Conservation (phyloP, 345 rosid species). For the Heritiera littoralis region DNA sequence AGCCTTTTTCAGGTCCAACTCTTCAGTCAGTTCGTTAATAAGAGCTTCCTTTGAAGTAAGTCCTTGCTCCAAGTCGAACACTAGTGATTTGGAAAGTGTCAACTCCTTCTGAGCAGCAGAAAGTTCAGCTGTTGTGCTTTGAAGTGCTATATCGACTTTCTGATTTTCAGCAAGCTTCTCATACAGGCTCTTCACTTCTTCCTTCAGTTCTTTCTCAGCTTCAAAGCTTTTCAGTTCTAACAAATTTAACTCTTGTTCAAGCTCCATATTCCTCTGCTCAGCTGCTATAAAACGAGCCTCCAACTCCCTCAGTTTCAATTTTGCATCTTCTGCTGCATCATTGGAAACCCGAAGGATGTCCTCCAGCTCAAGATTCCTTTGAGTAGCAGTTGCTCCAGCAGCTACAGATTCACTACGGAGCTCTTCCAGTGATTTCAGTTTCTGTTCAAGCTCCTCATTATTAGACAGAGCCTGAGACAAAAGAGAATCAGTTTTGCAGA, state of each 20-base stretch:
- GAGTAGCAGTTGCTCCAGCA: constrained; percentile 65
- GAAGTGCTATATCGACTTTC: not conserved
- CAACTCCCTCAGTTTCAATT: constrained; percentile 62
- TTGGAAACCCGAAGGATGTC: constrained; percentile 54
- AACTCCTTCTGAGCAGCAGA: too few relatives aligned
- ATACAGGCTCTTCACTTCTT: constrained; percentile 65
- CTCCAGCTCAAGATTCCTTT: constrained; percentile 76
- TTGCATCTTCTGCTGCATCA: constrained; percentile 67
- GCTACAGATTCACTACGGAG: constrained; percentile 58
- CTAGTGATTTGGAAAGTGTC: too few relatives aligned
- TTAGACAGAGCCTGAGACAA: constrained; percentile 68
- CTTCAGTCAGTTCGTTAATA: too few relatives aligned
- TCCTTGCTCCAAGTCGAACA: too few relatives aligned
- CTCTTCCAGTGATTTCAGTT: constrained; percentile 70
- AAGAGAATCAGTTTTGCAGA: constrained; percentile 61
- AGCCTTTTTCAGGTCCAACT: constrained; percentile 36
- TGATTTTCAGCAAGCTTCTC: constrained; percentile 62
- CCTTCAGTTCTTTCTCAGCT: constrained; percentile 57
- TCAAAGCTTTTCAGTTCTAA: constrained; percentile 53
- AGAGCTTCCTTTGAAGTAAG: too few relatives aligned
- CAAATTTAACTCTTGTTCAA: constrained; percentile 65
- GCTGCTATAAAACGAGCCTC: constrained; percentile 58
- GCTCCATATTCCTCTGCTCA: constrained; percentile 74
- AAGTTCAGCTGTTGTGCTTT: too few relatives aligned
- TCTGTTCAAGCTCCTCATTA: constrained; percentile 71